Evolutionary conservation across 495 filamentous ascomycete species (phyloP).

Genomic region (Aspergillus conjunctus): DNA sequence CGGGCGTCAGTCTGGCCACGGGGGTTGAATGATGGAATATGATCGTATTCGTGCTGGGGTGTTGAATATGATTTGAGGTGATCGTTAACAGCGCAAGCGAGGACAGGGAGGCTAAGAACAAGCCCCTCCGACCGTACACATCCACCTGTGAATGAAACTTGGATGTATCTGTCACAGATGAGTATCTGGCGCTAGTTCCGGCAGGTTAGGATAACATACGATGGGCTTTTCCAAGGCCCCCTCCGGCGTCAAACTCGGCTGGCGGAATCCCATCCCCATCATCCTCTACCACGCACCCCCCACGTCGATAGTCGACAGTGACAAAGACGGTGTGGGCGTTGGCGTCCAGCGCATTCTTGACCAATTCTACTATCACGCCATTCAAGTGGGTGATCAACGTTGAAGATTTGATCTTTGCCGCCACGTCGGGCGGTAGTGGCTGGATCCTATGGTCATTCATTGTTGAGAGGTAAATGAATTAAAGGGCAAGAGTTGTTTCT

Average conservation of each 20-base stretch:
- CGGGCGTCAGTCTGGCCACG: constrained; percentile 67
- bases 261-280: constrained; percentile 80
- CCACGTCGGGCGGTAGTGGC: constrained; percentile 71
- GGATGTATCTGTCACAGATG: constrained; percentile 67
- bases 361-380: constrained; percentile 70
- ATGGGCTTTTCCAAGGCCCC: constrained; percentile 75
- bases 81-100: constrained; percentile 77
- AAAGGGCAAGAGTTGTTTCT: not conserved
- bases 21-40: constrained; percentile 70
- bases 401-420: constrained; percentile 87
- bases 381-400: constrained; percentile 73
- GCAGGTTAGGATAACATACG: constrained; percentile 49
- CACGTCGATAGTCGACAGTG: constrained; percentile 72
- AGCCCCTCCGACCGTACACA: constrained; percentile 69
- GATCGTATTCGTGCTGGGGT: constrained; percentile 68
- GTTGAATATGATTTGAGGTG: constrained; percentile 68
- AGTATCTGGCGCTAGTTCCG: constrained; percentile 19
- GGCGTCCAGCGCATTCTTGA: constrained; percentile 88
- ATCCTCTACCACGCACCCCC: constrained; percentile 84
- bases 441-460: constrained; percentile 54
- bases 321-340: constrained; percentile 69
- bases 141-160: constrained; percentile 54
- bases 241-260: constrained; percentile 65
- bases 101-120: constrained; percentile 76
- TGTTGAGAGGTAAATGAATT: constrained; percentile 24